Evolutionary conservation across 2,329 filamentous ascomycete species (phyloP), one percentile per base, ranked within the genome.

Genomic region (Neofusicoccum umdonicola): DNA sequence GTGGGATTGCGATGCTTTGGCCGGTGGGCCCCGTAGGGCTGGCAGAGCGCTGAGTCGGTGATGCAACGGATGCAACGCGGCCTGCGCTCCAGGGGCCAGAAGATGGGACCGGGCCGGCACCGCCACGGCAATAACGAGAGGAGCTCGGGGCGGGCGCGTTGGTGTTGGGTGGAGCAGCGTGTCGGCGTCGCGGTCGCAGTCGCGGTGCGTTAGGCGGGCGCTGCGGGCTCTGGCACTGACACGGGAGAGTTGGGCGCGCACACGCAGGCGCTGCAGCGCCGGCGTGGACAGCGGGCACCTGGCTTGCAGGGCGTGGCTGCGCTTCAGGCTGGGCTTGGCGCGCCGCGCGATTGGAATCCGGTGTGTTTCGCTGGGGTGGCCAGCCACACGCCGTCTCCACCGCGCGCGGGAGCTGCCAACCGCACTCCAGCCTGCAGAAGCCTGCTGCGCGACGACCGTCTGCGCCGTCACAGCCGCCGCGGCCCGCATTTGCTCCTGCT

Each of bases 1-100:
- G 67, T 65, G 54, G 54, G 63, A 65, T 65, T 65, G 17, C 52
- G 56, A 57, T 64, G 45, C 47, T 57, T 41, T 51, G 44, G 54
- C 39, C 54, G 67, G 58, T 64, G 65, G 37, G 61, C 51, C 57
- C 50, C 56, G 65, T 65, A 66, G 68, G 68, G 68, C 68, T 70
- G 70, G 56, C 56, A 60, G 42, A 68, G 67, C 37, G 66, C 51
- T 58, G 64, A 65, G 44, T 48, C 62, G 62, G 58, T 45, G 63
- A 65, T 65, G 63, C 62, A 65, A 65, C 63, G 63, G 63, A 65
- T 65, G 63, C 62, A 61, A 65, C 63, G 63, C 63, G 63, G 62
- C 63, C 63, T 60, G 63, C 47, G 63, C 56, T 65, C 56, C 54
- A 65, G 63, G 63, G 63, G 63, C 54, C 41, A 58, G 62, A 64